Evolutionary conservation across 768 basidiomycete genomes (phyloP).

Genomic region (Podaxis rugospora): DNA sequence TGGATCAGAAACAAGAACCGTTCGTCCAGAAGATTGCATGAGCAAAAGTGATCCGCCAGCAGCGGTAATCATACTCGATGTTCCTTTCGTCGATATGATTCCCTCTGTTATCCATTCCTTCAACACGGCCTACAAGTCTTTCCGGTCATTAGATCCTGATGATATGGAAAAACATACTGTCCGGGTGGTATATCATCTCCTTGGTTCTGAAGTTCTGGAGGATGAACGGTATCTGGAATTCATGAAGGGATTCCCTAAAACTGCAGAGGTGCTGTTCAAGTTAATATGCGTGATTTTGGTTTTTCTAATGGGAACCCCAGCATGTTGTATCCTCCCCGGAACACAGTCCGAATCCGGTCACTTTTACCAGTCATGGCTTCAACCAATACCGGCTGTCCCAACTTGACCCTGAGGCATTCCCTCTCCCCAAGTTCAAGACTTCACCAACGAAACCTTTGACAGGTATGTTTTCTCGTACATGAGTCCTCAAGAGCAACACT

Average conservation of each 20-base stretch:
- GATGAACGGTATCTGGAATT: slow-evolving; percentile 67
- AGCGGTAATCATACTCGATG: slow-evolving; percentile 65
- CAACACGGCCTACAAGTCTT: slow-evolving; percentile 44
- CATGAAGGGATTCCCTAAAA: slow-evolving; percentile 60
- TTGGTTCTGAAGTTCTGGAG: slow-evolving; percentile 66
- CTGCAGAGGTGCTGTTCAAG: slow-evolving; percentile 45
- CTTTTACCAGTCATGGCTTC: slow-evolving; percentile 70
- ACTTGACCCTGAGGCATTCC: slow-evolving; percentile 73
- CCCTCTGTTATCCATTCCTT: slow-evolving; percentile 46
- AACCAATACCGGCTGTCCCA: slow-evolving; percentile 69
- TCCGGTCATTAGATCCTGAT: slow-evolving; percentile 38
- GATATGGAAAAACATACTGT: slow-evolving; percentile 34
- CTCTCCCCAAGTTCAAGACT: slow-evolving; percentile 51
- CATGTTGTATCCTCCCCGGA: slow-evolving; percentile 71
- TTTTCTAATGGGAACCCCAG: slow-evolving; percentile 31
- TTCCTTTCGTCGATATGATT: slow-evolving; percentile 59
- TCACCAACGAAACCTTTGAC: slow-evolving; percentile 35
- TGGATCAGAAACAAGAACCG: slow-evolving; percentile 37
- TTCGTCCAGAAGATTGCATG: slow-evolving; percentile 58
- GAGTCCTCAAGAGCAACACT: background rate
- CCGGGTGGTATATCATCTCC: slow-evolving; percentile 62
- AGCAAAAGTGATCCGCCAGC: slow-evolving; percentile 47
- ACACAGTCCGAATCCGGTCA: slow-evolving; percentile 57
- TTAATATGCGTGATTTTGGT: background rate
- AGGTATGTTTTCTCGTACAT: slow-evolving; percentile 21